Conservation (phyloP, 306 rosid genomes). For the Begonia fuchsioides region DNA sequence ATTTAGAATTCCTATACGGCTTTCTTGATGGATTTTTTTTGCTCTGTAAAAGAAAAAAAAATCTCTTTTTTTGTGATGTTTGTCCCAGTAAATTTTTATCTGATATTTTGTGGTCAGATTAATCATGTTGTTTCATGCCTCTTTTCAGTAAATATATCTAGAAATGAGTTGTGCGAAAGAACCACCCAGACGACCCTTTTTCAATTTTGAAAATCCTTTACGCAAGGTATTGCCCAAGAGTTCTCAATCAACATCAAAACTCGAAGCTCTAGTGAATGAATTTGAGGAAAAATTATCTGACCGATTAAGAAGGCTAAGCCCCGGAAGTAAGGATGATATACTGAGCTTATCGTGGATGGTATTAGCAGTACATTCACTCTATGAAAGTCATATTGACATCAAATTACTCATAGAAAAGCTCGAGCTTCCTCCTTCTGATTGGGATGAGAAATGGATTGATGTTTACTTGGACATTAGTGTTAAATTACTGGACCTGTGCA, state of each 20-base stretch:
- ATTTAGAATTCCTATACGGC: background rate
- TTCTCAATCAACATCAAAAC: slow-evolving; percentile 31
- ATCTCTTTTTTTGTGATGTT: background rate
- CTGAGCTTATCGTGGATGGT: slow-evolving; percentile 78
- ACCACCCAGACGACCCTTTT: slow-evolving; percentile 34
- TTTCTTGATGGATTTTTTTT: too few relatives aligned
- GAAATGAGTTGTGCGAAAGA: slow-evolving; percentile 54
- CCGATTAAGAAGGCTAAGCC: slow-evolving; percentile 49
- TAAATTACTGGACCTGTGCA: slow-evolving; percentile 67
- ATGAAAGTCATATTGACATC: slow-evolving; percentile 50
- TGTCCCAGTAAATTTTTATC: background rate
- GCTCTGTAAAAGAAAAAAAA: background rate
- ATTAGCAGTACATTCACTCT: slow-evolving; percentile 48
- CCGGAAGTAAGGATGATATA: slow-evolving; percentile 44
- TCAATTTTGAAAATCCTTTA: slow-evolving; percentile 75
- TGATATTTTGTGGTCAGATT: background rate
- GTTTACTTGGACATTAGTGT: slow-evolving; percentile 73
- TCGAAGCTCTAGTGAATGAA: slow-evolving; percentile 23
- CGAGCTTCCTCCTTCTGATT: slow-evolving; percentile 56
- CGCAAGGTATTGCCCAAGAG: slow-evolving; percentile 47
- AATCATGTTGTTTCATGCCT: too few relatives aligned
- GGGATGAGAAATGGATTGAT: slow-evolving; percentile 84
- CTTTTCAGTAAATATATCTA: slow-evolving; percentile 12
- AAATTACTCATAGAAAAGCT: slow-evolving; percentile 36
- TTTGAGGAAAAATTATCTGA: slow-evolving; percentile 53